These are phyloP conservation scores for Gonapodya prolifera DNA, from an alignment of 192 early-diverging fungal genomes.

Conservation along the genomic window DNA sequence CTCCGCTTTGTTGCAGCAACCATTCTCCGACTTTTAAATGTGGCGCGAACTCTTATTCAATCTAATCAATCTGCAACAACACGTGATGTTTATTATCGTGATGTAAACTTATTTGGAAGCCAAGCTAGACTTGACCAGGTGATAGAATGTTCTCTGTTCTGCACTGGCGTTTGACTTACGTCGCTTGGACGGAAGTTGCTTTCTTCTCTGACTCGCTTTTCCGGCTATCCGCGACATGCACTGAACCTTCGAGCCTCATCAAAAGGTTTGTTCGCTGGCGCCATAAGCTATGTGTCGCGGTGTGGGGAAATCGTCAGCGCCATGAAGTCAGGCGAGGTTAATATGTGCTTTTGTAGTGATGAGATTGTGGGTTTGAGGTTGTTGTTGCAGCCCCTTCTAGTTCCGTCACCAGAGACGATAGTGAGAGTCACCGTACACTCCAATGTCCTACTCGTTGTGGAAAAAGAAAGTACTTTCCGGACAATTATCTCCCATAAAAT, in stretches of 20 bases:
- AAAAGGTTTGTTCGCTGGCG: background rate
- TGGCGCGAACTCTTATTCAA: background rate
- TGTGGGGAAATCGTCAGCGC: background rate
- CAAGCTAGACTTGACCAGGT: background rate
- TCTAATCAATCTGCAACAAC: background rate
- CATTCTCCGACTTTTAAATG: background rate
- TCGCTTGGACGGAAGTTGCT: too few species aligned
- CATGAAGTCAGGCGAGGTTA: background rate
- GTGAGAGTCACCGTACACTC: background rate
- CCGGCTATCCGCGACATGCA: background rate
- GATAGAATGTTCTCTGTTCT: too few species aligned
- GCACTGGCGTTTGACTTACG: too few species aligned
- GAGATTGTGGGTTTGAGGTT: background rate
- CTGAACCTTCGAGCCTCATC: background rate
- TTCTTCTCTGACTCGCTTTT: too few species aligned
- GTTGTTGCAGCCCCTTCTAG: background rate
- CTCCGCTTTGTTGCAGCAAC: background rate
- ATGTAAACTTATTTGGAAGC: background rate
- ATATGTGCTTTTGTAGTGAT: background rate
- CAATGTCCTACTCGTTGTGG: background rate
- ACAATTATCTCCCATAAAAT: background rate
- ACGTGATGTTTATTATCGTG: background rate
- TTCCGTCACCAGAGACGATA: background rate
- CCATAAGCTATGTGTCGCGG: background rate
- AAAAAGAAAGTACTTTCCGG: background rate